Evolutionary conservation across 345 rosid genomes (phyloP), one percentile per base, ranked within the genome.

Genomic region (Erucastrum elatum): DNA sequence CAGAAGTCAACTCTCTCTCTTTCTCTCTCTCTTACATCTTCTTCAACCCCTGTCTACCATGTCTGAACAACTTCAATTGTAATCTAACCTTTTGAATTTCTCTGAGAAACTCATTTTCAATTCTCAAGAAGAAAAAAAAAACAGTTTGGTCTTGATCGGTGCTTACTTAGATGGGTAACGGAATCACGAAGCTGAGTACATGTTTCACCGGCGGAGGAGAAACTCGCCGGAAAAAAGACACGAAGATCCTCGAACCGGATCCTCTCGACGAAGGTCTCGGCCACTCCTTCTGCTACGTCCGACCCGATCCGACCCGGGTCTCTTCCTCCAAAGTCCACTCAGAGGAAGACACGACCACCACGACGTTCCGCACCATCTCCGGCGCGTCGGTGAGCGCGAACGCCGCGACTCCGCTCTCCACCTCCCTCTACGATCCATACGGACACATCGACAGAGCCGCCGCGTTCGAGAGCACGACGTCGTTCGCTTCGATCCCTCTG

Each of bases 341-440:
- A 1, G 92, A 88, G 17, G 97, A 91, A 60, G 86, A 89, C 27
- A 33, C 82, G 5, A 91, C 97, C 31, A 26, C 79, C 25, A 90
- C 97, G 34, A 90, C 96, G 56, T 95, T 93, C 78, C 90, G 94
- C 25, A 76, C 99, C 25, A 95, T 95, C 72, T 91, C 99, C 62
- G 99, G 98, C 7, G 97, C 99, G 13, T 95, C 99, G 25, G 89
- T 95, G 3, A 95, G 99, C 70, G 99, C 99, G 62, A 95, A 95
- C 87, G 85, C 97, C 0, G 92, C 97, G 2, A 95, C 99, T 4
- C 97, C 90, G 2, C 97, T 87, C 26, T 95, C 99, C 11, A 95
- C 99, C 0, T 86, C 99, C 34, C 75, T 91, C 2, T 49, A 87
- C 59, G 98, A 95, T 59, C 82, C 92, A 7, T 93, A 91, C 76